phyloP scores from a whole-genome alignment of 169 alveolate genomes.

The Eimeria falciformis region DNA sequence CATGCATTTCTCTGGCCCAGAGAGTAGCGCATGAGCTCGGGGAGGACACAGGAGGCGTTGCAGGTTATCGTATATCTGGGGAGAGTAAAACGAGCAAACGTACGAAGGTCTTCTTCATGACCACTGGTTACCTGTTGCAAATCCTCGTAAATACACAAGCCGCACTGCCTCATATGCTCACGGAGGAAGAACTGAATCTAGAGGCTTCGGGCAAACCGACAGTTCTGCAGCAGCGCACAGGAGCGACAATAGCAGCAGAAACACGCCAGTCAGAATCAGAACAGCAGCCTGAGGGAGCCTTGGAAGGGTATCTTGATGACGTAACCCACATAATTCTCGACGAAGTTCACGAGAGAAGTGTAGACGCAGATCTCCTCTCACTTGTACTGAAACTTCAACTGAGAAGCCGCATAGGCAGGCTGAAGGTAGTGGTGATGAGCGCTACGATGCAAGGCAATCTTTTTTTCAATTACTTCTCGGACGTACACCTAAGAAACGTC shows the following conservation, averaged over 20 bases:
- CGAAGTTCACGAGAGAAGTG: conserved; percentile 83
- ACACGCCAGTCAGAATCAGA: not conserved
- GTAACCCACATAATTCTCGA: conserved; percentile 78
- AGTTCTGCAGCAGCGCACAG: conserved; percentile 24
- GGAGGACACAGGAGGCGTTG: conserved; percentile 64
- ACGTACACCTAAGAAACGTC: not conserved
- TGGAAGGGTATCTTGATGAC: not conserved
- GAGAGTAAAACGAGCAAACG: conserved; percentile 24
- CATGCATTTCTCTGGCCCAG: conserved; percentile 78
- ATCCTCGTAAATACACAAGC: conserved; percentile 71
- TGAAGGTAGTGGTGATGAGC: conserved; percentile 81
- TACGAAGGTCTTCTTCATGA: conserved; percentile 77
- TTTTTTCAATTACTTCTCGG: conserved; percentile 65
- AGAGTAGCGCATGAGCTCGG: conserved; percentile 77
- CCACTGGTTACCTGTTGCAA: conserved; percentile 81
- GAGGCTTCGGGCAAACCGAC: conserved; percentile 52
- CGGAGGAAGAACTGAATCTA: conserved; percentile 44
- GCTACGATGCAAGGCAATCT: conserved; percentile 80
- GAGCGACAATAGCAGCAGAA: not conserved
- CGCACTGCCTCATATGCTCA: conserved; percentile 73
- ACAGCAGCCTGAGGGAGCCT: not conserved
- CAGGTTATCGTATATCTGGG: conserved; percentile 78
- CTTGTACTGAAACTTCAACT: conserved; percentile 82
- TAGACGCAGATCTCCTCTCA: conserved; percentile 80
- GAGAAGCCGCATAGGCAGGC: conserved; percentile 60